Evolutionary conservation across 495 filamentous ascomycete genomes (phyloP).

Genomic region (Evernia prunastri): DNA sequence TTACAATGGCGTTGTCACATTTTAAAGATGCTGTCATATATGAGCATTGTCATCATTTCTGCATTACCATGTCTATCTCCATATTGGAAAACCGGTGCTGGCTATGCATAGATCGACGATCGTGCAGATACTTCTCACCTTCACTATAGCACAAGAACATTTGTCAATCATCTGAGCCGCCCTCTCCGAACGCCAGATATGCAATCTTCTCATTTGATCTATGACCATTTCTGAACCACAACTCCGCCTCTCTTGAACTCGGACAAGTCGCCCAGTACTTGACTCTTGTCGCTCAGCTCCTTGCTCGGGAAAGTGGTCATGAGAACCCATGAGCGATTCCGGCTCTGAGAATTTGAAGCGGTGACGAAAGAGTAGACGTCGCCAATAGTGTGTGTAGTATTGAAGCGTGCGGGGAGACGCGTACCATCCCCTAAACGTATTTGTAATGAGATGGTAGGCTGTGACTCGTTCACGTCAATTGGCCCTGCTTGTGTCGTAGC

Average conservation of each 20-base stretch:
- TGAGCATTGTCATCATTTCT: background rate
- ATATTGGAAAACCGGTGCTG: background rate
- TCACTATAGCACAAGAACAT: background rate
- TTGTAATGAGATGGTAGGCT: constrained; percentile 72
- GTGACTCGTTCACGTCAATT: constrained; percentile 61
- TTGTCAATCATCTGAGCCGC: background rate
- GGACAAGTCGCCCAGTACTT: constrained; percentile 64
- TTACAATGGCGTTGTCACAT: background rate
- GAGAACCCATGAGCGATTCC: constrained; percentile 62
- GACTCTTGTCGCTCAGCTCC: constrained; percentile 69
- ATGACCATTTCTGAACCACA: constrained; percentile 84
- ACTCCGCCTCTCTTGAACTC: constrained; percentile 82
- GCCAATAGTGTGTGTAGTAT: constrained; percentile 81
- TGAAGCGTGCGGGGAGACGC: constrained; percentile 79
- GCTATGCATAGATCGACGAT: constrained; percentile 2
- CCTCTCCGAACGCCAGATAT: constrained; percentile 13
- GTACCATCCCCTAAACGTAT: constrained; percentile 89
- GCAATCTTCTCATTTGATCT: constrained; percentile 19
- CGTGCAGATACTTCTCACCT: background rate
- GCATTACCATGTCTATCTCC: background rate
- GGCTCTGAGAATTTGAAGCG: constrained; percentile 54
- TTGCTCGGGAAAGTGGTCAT: constrained; percentile 97
- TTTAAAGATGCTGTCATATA: background rate
- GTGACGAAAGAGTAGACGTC: constrained; percentile 85
- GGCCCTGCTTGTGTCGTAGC: constrained; percentile 32